Evolutionary conservation across 805 yeast species (phyloP), one percentile per base, ranked within the genome.

Genomic region (Candida glaebosa): DNA sequence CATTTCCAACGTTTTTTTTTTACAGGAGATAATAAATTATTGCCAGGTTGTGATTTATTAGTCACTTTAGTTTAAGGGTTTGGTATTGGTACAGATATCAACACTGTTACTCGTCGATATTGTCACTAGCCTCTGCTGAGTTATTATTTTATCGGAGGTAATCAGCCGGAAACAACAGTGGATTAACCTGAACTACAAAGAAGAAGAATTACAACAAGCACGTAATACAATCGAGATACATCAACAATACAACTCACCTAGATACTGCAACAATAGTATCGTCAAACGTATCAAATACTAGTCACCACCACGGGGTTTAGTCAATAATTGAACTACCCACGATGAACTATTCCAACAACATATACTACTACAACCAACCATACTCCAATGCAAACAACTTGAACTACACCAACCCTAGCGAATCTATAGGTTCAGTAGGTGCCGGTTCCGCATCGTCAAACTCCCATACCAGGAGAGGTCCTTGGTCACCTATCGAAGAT

Each of bases 401-500:
- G 17, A 17, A 16, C 35, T 8, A 32, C n/a, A 16, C 35, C 22
- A 16, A 32, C 35, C 37, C 37, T 18, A 12, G 14, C 7, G 24
- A 34, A 34, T 4, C 37, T 7, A 34, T 34, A 9, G 22, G 19
- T 17, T 15, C 35, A 12, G 26, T 19, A 22, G 26, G 26, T 22
- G 26, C 26, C 20, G 37, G 26, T 25, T 10, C 32, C 6, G n/a
- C 33, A 28, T 19, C 25, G 18, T 24, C 39, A 28, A 28, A 14
- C 31, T 28, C 31, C 25, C 35, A 25, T 26, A 34, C 60, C 37
- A 65, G 84, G 47, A 67, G 93, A 36, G 96, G 96, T 1, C 95
- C 96, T 0, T 88, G 96, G 96, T 79, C 93, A 4, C 83, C 89
- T 1, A 82, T 81, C 18, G 96, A 88, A 54, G 96, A 88, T 61